Base-by-base conservation (phyloP, 176 grass and related monocot species). In the Stipa capillata region DNA sequence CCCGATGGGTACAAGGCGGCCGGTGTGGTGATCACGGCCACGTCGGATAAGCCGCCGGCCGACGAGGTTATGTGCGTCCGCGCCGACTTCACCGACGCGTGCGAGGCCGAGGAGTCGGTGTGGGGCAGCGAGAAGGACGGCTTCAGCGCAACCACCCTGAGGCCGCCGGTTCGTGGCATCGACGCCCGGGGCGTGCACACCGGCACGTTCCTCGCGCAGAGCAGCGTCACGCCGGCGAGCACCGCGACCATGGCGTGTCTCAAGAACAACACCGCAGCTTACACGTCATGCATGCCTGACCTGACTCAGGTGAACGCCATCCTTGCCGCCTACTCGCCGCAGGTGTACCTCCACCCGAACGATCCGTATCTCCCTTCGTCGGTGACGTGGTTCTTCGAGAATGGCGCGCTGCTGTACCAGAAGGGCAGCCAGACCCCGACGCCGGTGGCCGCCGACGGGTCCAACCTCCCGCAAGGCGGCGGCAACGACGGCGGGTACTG, bases 381-480 rank as follows among this genome's bases (percentile, higher is more conserved):
- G 2, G 87, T 91, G 36, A 33, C 67, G 44, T 94, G 95, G 95
- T 98, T 90, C 71, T 98, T 98, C 92, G 71, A 86, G 64, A 93
- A 92, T 65, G 95, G 85, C 29, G 90, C 92, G 7, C 78, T 94
- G 23, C 59, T 98, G 29, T 94, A 93, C 83, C 83, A 92, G 53
- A 98, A 89, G 40, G 92, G 73, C 35, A 83, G 45, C 76, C 76
- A n/a, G 33, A 74, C 36, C 5, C 85, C 92, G 12, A 85, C 82
- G 5, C 85, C 81, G 25, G 87, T 98, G 48, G 43, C 81, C 42
- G 48, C 83, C 44, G 80, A 98, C 29, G 92, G 92, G 11, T 89
- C 87, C 4, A 98, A 94, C 79, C 95, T 98, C 21, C 92, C 92
- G 5, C 92, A 87, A 16, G 87, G 85, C 2, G 83, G 95, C 31